phyloP scores from a whole-genome alignment of 495 filamentous ascomycete species.

The Tuber aestivum region DNA sequence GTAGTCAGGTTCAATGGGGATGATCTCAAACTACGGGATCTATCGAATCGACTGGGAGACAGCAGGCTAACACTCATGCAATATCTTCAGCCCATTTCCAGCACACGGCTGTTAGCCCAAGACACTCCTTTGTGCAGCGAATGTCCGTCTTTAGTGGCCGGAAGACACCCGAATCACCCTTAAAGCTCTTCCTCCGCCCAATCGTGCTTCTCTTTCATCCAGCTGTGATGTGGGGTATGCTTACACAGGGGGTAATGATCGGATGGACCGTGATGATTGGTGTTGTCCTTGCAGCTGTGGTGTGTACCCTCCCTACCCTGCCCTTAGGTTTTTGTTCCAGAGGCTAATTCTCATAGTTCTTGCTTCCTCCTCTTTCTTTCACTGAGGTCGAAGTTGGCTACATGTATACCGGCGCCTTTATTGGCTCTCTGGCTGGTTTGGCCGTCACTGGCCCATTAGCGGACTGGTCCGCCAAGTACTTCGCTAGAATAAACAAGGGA shows the following conservation, averaged over 20 bases:
- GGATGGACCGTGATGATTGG: conserved; percentile 95
- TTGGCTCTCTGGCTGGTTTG: conserved; percentile 76
- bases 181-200: conserved; percentile 61
- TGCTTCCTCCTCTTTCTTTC: conserved; percentile 74
- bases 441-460: conserved; percentile 63
- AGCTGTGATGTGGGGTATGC: conserved; percentile 78
- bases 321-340: background rate
- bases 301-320: conserved; percentile 8
- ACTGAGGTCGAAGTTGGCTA: conserved; percentile 77
- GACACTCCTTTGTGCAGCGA: conserved; percentile 20
- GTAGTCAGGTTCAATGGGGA: background rate
- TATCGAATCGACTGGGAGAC: background rate
- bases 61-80: background rate
- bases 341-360: conserved; percentile 47
- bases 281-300: conserved; percentile 71
- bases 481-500: conserved; percentile 70
- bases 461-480: conserved; percentile 62
- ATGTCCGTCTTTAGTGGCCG: conserved; percentile 72
- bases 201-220: conserved; percentile 67
- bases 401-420: conserved; percentile 78
- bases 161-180: conserved; percentile 61
- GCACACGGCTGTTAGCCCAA: background rate
- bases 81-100: background rate
- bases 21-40: background rate
- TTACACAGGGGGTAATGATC: conserved; percentile 85